A percentile compares a stretch with the other conserved stretches of the same genome.
These are phyloP conservation scores for Citrus unshiu DNA, from an alignment of 345 rosid species.

Conservation along the genomic window DNA sequence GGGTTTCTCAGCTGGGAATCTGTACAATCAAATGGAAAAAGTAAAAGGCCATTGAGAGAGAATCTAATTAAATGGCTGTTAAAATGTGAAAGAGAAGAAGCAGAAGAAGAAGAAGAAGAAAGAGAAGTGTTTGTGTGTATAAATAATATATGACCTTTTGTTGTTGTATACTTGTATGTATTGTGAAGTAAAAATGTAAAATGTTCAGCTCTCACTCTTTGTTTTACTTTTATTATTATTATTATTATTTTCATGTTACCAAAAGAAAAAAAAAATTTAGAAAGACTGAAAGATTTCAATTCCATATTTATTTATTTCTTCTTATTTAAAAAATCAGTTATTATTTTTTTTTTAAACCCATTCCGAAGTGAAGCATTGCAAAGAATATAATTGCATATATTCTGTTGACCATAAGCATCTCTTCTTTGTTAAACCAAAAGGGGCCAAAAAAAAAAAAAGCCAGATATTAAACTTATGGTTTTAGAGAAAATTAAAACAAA, in stretches of 20 bases:
- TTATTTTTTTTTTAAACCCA: not conserved
- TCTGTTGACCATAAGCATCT: conserved; percentile 52
- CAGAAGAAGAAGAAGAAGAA: conserved; percentile 8
- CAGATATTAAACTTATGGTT: not conserved
- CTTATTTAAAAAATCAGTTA: not conserved
- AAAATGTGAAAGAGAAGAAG: conserved; percentile 37
- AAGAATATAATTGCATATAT: conserved; percentile 34
- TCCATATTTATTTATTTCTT: not conserved
- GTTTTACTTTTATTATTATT: not conserved
- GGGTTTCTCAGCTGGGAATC: conserved; percentile 49
- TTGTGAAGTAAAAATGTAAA: conserved; percentile 34
- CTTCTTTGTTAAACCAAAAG: conserved; percentile 8
- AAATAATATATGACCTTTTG: conserved; percentile 16
- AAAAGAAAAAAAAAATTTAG: not conserved
- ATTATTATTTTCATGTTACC: not conserved
- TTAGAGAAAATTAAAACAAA: not conserved
- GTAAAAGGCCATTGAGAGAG: conserved; percentile 43
- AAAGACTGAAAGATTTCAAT: not conserved
- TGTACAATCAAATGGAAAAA: conserved; percentile 56
- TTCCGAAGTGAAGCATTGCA: not conserved
- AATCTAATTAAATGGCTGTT: conserved; percentile 70
- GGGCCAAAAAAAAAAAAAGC: not conserved
- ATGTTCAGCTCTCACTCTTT: conserved; percentile 24
- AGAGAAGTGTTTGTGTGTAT: conserved; percentile 5
- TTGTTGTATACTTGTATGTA: conserved; percentile 19